These are phyloP conservation scores for Chaetomiaceae sp. DNA, from an alignment of 2,329 filamentous ascomycete genomes.

Conservation along the genomic window DNA sequence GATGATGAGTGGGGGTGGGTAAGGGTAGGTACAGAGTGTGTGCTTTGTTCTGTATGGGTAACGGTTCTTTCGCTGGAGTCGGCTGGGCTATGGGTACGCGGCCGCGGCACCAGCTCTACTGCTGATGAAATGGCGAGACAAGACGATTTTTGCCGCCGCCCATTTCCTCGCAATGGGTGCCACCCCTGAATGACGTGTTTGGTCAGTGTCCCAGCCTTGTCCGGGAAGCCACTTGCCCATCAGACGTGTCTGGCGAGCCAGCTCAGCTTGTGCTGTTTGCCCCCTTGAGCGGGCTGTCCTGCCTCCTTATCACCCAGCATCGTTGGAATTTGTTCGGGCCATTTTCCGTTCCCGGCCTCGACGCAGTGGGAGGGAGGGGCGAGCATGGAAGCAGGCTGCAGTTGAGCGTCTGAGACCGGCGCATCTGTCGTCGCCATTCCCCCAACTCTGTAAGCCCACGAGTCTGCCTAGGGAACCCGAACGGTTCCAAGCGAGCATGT, in stretches of 20 bases:
- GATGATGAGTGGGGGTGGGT: not conserved
- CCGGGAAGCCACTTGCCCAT: not conserved
- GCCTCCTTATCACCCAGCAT: not conserved
- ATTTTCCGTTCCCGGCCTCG: too few relatives aligned
- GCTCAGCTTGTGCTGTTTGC: not conserved
- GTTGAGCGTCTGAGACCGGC: not conserved
- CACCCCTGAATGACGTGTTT: not conserved
- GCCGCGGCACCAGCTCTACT: constrained; percentile 2
- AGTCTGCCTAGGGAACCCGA: constrained; percentile 10
- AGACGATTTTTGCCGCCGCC: not conserved
- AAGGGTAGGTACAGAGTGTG: constrained; percentile 1
- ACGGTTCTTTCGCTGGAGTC: not conserved
- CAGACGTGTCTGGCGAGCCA: too few relatives aligned
- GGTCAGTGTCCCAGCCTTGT: not conserved
- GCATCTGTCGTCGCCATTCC: not conserved
- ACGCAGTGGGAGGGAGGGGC: too few relatives aligned
- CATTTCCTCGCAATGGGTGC: not conserved
- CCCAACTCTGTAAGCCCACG: not conserved
- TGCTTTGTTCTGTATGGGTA: constrained; percentile 10
- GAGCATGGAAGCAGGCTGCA: not conserved
- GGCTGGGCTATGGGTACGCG: not conserved
- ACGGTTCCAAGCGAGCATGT: not conserved
- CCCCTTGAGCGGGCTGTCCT: not conserved
- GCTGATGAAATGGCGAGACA: not conserved
- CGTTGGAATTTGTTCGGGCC: not conserved